Percentiles rank a stretch among this genome's conserved stretches.
phyloP scores from a whole-genome alignment of 176 grass and related monocot genomes.

The Aegilops bicornis region DNA sequence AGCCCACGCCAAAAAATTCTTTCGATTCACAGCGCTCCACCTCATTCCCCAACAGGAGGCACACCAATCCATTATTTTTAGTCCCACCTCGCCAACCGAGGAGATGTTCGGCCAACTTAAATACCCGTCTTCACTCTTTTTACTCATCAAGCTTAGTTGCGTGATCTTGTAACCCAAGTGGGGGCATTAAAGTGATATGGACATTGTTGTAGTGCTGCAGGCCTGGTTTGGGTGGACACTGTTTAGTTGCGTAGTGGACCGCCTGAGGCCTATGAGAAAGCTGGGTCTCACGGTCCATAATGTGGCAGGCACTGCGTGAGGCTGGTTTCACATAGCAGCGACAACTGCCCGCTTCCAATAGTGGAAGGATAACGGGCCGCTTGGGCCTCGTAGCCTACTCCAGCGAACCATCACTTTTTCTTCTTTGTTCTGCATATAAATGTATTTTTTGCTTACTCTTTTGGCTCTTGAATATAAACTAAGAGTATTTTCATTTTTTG shows the following conservation, averaged over 20 bases:
- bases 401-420: not conserved
- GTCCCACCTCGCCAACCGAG: not conserved
- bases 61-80: not conserved
- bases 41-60: too few species aligned
- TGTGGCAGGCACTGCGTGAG: not conserved
- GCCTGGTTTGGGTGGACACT: too few species aligned
- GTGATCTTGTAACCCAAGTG: not conserved
- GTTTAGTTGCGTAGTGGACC: too few species aligned
- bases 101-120: not conserved
- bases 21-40: too few species aligned
- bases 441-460: too few species aligned
- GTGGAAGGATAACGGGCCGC: slow-evolving; percentile 40
- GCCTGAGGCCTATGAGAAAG: not conserved
- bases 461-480: too few species aligned
- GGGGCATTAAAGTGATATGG: not conserved
- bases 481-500: too few species aligned
- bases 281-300: too few species aligned
- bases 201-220: not conserved
- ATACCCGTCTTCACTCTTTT: not conserved
- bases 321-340: slow-evolving; percentile 59
- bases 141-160: not conserved
- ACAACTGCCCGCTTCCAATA: slow-evolving; percentile 31
- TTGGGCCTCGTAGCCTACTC: not conserved
- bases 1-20: too few species aligned
- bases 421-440: too few species aligned